Percentiles rank a stretch among this genome's conserved stretches.
These are phyloP conservation scores for Trichoderma semiorbis DNA, from an alignment of 2,329 filamentous ascomycete genomes.

Conservation along the genomic window DNA sequence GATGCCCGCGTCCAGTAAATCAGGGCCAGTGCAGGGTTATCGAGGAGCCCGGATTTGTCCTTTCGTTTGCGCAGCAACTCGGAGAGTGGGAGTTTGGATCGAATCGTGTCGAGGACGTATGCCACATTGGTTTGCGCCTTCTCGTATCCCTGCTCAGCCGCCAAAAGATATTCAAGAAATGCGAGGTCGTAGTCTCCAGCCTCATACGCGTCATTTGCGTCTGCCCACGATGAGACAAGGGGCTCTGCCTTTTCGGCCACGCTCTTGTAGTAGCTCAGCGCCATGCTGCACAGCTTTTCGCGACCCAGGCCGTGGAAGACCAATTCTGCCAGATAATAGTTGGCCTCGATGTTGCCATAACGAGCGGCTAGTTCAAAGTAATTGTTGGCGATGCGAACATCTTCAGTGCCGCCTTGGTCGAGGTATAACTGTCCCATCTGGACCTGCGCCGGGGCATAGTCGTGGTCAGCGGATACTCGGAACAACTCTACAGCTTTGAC, in stretches of 20 bases:
- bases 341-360: constrained; percentile 81
- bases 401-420: constrained; percentile 69
- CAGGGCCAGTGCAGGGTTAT: constrained; percentile 63
- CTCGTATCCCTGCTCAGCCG: constrained; percentile 90
- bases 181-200: constrained; percentile 75
- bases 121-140: constrained; percentile 86
- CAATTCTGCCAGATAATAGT: constrained; percentile 90
- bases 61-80: constrained; percentile 47
- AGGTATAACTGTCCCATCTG: constrained; percentile 80
- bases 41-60: constrained; percentile 38
- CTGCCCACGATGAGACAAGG: constrained; percentile 72
- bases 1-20: constrained; percentile 95
- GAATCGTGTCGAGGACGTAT: constrained; percentile 74
- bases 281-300: constrained; percentile 73
- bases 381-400: constrained; percentile 71
- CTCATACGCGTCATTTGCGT: constrained; percentile 80
- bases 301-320: constrained; percentile 75
- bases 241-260: constrained; percentile 71
- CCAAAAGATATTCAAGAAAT: constrained; percentile 77
- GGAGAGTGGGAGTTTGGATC: constrained; percentile 42
- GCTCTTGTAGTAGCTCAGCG: constrained; percentile 77
- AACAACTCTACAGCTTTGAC: constrained; percentile 72
- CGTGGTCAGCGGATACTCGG: constrained; percentile 75
- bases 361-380: constrained; percentile 86
- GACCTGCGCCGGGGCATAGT: constrained; percentile 76